Evolutionary conservation across 1,139 yeast genomes (phyloP), one percentile per base, ranked within the genome.

Genomic region (Diutina mesorugosa): DNA sequence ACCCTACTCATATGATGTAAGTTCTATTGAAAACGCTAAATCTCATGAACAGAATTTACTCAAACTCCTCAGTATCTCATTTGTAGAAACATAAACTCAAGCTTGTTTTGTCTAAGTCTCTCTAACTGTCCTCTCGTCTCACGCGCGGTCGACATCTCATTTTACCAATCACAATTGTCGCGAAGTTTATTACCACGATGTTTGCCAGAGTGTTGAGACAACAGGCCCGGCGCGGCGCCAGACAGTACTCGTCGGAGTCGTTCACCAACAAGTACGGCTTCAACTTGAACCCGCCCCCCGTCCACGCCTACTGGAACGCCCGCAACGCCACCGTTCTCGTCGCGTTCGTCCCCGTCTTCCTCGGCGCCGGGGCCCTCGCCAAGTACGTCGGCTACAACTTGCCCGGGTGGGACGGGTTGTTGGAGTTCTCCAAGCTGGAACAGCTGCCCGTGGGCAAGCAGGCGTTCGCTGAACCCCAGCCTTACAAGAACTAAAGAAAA

Each of bases 261-360:
- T 76, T 76, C 70, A 71, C 66, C 65, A 76, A 76, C 68, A 76
- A 74, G 61, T 65, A 68, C 66, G 71, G 73, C 64, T 76, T 76
- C 68, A 71, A 76, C 65, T 70, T 69, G 60, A 69, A 68, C 60
- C 80, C 80, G 50, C 80, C 80, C 50, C 80, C 75, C 58, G 76
- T 74, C 54, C 80, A 76, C 61, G 74, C 72, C 62, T 76, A 76
- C 68, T 76, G 80, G 80, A 73, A 72, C 64, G 64, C 66, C 62
- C 69, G 73, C 60, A 75, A 76, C 62, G 67, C 72, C 56, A 63
- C 69, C 29, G 69, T 74, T 50, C 65, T 73, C 55, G 60, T 75
- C 57, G 77, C 76, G 41, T 71, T 74, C 58, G 65, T 73, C 53
- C 80, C 80, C 16, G 59, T 73, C 26, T 72, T 69, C 62, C 63